Evolutionary conservation across 805 yeast genomes (phyloP).

Genomic region (Suhomyces kilbournensis): DNA sequence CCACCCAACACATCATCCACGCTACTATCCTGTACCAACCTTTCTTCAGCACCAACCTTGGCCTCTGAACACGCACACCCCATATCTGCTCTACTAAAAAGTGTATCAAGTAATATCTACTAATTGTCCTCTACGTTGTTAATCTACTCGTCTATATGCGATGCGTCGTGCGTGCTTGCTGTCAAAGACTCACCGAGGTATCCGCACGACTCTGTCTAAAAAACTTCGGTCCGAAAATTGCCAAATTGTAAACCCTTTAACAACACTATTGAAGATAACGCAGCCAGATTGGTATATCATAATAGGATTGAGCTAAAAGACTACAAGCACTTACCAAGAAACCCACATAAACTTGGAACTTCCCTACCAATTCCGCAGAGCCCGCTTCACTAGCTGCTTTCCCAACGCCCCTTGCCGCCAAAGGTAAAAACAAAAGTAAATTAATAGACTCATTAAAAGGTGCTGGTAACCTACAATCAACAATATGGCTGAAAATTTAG

Average conservation of each 20-base stretch:
- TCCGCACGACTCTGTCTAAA: neutral
- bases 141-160: neutral
- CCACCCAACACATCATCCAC: slow-evolving; percentile 7
- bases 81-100: neutral
- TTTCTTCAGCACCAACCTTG: neutral
- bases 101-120: too few species aligned
- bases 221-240: neutral
- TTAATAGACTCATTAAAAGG: slow-evolving; percentile 6
- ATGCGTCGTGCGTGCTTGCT: neutral
- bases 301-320: neutral
- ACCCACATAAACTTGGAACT: neutral
- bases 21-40: neutral
- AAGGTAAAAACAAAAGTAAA: neutral
- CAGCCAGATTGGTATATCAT: neutral
- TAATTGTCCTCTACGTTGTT: too few species aligned
- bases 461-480: slow-evolving; percentile 17
- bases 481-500: slow-evolving; percentile 46
- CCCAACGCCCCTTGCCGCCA: neutral
- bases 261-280: neutral
- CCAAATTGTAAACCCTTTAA: neutral
- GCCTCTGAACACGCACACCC: slow-evolving; percentile 7
- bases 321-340: neutral
- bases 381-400: neutral
- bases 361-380: neutral
- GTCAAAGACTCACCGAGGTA: neutral